These are phyloP conservation scores for Thermoascus crustaceus DNA, from an alignment of 2,329 filamentous ascomycete genomes.

Conservation along the genomic window DNA sequence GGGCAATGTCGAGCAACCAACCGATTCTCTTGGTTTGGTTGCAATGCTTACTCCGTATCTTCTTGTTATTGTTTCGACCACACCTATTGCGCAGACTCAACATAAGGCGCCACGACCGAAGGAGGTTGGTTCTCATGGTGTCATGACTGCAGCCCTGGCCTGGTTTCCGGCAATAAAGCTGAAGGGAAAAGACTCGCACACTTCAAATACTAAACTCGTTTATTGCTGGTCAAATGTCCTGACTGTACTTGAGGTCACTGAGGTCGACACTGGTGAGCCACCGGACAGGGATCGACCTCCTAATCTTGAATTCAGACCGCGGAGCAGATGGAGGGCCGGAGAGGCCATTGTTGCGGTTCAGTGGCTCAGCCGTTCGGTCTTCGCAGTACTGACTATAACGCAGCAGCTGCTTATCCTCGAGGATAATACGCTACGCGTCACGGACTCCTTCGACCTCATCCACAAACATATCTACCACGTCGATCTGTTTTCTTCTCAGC, in stretches of 20 bases:
- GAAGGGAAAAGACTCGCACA: slow-evolving; percentile 62
- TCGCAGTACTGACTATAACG: slow-evolving; percentile 86
- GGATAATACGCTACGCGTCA: slow-evolving; percentile 79
- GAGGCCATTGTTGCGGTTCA: slow-evolving; percentile 95
- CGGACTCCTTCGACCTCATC: slow-evolving; percentile 86
- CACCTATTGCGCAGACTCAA: slow-evolving; percentile 90
- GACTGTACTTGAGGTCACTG: slow-evolving; percentile 81
- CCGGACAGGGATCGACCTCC: slow-evolving; percentile 70
- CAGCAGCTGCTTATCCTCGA: slow-evolving; percentile 89
- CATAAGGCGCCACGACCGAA: slow-evolving; percentile 88
- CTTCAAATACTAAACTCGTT: slow-evolving; percentile 70
- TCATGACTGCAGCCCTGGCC: slow-evolving; percentile 86
- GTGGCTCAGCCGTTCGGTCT: slow-evolving; percentile 88
- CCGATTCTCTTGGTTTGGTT: slow-evolving; percentile 80
- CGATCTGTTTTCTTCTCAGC: slow-evolving; percentile 81
- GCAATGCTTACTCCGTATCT: slow-evolving; percentile 94
- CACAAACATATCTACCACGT: slow-evolving; percentile 87
- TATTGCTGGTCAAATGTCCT: slow-evolving; percentile 99
- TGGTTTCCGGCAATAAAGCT: slow-evolving; percentile 97
- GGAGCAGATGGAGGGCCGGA: slow-evolving; percentile 85
- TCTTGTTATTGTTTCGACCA: slow-evolving; percentile 93
- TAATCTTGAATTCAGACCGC: slow-evolving; percentile 67
- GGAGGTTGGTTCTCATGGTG: slow-evolving; percentile 79
- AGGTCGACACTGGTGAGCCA: slow-evolving; percentile 48
- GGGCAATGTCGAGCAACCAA: slow-evolving; percentile 85